phyloP scores from a whole-genome alignment of 2,329 filamentous ascomycete species.

The Neopestalotiopsis rosae region DNA sequence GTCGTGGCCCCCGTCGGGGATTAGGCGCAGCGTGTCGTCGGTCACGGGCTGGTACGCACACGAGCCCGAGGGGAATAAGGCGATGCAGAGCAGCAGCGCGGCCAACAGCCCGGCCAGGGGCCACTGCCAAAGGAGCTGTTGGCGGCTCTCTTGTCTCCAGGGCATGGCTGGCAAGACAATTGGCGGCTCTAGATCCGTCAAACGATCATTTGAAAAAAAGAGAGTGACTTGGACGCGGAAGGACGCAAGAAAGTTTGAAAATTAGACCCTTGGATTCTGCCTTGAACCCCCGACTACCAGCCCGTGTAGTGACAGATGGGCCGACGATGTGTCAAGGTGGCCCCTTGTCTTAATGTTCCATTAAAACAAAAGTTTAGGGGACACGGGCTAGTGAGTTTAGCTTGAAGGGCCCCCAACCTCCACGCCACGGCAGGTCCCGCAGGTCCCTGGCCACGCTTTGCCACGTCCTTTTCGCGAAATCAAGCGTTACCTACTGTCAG shows the following conservation, averaged over 20 bases:
- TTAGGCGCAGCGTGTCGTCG: slow-evolving; percentile 72
- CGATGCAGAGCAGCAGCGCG: slow-evolving; percentile 28
- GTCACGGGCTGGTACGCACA: slow-evolving; percentile 61
- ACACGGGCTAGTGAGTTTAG: neutral
- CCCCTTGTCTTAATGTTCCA: neutral
- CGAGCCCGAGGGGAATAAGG: slow-evolving; percentile 21
- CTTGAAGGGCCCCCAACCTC: neutral
- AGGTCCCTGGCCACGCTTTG: neutral
- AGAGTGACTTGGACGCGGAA: neutral
- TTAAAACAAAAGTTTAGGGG: neutral
- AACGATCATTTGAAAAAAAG: neutral
- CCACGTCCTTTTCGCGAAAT: neutral
- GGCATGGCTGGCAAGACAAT: slow-evolving; percentile 4
- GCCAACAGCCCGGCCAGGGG: neutral
- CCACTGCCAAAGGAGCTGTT: neutral
- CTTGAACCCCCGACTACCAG: neutral
- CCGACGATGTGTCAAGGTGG: neutral
- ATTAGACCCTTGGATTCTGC: neutral
- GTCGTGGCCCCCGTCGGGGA: slow-evolving; percentile 75
- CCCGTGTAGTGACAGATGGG: neutral
- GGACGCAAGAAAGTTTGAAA: neutral
- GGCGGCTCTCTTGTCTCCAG: slow-evolving; percentile 2
- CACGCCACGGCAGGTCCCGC: neutral
- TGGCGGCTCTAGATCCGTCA: neutral
- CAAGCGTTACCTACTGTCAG: neutral